Evolutionary conservation across 768 basidiomycete genomes (phyloP).

Genomic region (Mycena kentingensis): DNA sequence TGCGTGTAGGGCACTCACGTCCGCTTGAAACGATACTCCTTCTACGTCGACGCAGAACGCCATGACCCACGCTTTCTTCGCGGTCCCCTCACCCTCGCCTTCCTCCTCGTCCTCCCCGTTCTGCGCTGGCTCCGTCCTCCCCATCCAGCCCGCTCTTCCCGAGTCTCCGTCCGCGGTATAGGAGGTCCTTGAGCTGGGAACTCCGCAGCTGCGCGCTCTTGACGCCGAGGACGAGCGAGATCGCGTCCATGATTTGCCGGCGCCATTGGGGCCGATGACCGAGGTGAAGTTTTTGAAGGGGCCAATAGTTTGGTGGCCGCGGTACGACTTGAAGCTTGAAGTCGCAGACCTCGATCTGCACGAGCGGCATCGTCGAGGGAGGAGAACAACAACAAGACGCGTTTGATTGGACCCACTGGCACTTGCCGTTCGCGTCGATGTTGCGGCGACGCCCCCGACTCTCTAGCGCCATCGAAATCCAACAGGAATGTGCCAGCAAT

Average conservation of each 20-base stretch:
- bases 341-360: conserved; percentile 88
- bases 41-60: conserved; percentile 84
- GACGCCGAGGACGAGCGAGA: conserved; percentile 97
- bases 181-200: conserved; percentile 91
- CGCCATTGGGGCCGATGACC: conserved; percentile 97
- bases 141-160: conserved; percentile 49
- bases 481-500: too few species aligned
- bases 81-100: conserved; percentile 74
- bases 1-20: conserved; percentile 62
- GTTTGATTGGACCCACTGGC: too few species aligned
- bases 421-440: too few species aligned
- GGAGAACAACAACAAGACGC: too few species aligned
- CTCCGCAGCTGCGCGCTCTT: conserved; percentile 92
- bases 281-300: conserved; percentile 94
- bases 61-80: conserved; percentile 93
- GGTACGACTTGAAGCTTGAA: conserved; percentile 99
- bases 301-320: conserved; percentile 83
- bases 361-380: conserved; percentile 81
- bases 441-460: too few species aligned
- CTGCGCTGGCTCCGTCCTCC: conserved; percentile 48
- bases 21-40: conserved; percentile 89
- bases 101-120: conserved; percentile 56
- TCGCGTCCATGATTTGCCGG: conserved; percentile 99
- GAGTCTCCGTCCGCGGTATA: conserved; percentile 85
- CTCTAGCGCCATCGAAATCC: too few species aligned